phyloP scores from a whole-genome alignment of 2,329 filamentous ascomycete species.

The Colletotrichum abscissum region DNA sequence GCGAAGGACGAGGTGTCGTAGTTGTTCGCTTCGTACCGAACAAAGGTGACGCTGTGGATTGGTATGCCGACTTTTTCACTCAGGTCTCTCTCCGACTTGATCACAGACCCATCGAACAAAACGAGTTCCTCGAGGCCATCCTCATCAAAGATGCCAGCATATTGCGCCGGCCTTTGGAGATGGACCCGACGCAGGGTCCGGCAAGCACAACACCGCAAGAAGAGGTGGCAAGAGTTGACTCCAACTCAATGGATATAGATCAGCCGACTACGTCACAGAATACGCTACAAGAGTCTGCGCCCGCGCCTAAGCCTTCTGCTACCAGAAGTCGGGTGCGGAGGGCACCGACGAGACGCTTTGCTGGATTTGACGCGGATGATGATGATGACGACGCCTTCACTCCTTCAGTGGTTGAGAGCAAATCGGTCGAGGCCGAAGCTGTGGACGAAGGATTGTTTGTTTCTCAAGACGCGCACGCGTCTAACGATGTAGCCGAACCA shows the following conservation, averaged over 20 bases:
- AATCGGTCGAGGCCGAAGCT: conserved; percentile 39
- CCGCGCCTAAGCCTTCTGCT: conserved; percentile 38
- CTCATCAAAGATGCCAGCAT: conserved; percentile 80
- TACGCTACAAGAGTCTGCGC: conserved; percentile 12
- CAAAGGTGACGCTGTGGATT: conserved; percentile 66
- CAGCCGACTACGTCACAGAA: conserved; percentile 31
- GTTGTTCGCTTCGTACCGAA: conserved; percentile 78
- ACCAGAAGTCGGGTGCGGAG: conserved; percentile 39
- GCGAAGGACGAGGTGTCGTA: conserved; percentile 77
- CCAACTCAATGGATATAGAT: conserved; percentile 42
- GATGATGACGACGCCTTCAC: conserved; percentile 53
- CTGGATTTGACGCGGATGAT: conserved; percentile 71
- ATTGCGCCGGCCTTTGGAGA: conserved; percentile 75
- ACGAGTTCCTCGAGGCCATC: conserved; percentile 92
- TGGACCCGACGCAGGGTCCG: conserved; percentile 50
- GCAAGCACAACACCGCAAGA: conserved; percentile 39
- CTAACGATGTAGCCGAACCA: conserved; percentile 35
- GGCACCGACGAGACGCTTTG: conserved; percentile 68
- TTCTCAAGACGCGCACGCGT: conserved; percentile 54
- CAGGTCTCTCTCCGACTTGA: conserved; percentile 78
- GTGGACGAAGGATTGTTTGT: conserved; percentile 65
- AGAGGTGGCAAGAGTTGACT: neutral
- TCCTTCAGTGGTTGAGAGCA: conserved; percentile 38
- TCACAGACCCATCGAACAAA: conserved; percentile 87
- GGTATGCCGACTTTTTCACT: conserved; percentile 77